Percentiles rank a stretch among this genome's conserved stretches.
phyloP scores from a whole-genome alignment of 2,329 filamentous ascomycete genomes.

The Calonectria crousiana region DNA sequence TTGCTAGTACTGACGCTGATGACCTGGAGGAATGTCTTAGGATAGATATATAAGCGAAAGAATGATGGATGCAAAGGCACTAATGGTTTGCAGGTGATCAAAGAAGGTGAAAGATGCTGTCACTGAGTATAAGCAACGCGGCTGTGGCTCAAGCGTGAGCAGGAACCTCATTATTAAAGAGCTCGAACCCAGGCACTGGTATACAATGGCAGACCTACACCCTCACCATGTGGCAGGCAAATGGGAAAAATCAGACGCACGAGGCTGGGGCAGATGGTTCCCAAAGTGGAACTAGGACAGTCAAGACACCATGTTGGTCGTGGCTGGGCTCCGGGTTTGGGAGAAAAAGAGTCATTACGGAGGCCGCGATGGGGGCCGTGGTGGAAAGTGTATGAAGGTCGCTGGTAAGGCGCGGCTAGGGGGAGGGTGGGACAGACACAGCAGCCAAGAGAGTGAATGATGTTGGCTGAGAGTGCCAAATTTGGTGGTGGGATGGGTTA shows the following conservation, averaged over 20 bases:
- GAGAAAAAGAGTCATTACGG: conserved; percentile 3
- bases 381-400: conserved; percentile 17
- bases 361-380: conserved; percentile 14
- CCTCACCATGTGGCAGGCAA: conserved; percentile 13
- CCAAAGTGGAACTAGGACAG: conserved; percentile 13
- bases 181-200: conserved; percentile 9
- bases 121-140: conserved; percentile 9
- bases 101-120: conserved; percentile 31
- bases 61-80: conserved; percentile 39
- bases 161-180: conserved; percentile 21
- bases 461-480: background rate
- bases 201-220: background rate
- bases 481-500: conserved; percentile 20
- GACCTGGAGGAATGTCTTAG: conserved; percentile 40
- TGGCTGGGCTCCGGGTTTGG: conserved; percentile 18
- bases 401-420: background rate
- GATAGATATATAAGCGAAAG: conserved; percentile 31
- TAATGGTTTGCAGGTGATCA: conserved; percentile 45
- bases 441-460: background rate
- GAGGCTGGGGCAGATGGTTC: conserved; percentile 28
- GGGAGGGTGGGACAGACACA: conserved; percentile 8
- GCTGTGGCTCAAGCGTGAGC: conserved; percentile 14
- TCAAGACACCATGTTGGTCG: conserved; percentile 16
- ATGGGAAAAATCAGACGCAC: conserved; percentile 17
- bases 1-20: conserved; percentile 27